A percentile compares a stretch with the other conserved stretches of the same genome.
These are phyloP conservation scores for Auricularia sp. DNA, from an alignment of 768 basidiomycete genomes.

Conservation along the genomic window DNA sequence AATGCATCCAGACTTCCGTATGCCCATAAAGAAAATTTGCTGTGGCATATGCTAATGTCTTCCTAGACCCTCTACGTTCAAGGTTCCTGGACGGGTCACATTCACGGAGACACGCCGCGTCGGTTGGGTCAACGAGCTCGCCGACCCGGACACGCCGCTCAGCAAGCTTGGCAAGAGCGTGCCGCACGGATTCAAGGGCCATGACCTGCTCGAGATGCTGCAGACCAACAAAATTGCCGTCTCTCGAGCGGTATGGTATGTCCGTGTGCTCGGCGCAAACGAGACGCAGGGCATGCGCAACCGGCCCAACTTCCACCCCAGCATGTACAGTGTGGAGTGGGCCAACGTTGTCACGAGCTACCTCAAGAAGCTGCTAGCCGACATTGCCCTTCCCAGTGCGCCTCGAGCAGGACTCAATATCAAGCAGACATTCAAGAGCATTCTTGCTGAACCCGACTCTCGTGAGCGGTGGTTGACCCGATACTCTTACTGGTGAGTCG, in stretches of 20 bases:
- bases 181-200: constrained; percentile 78
- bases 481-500: constrained; percentile 62
- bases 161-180: constrained; percentile 77
- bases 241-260: constrained; percentile 77
- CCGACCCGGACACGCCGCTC: constrained; percentile 70
- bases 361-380: constrained; percentile 71
- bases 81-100: constrained; percentile 74
- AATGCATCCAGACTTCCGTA: constrained; percentile 54
- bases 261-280: constrained; percentile 78
- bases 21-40: constrained; percentile 18
- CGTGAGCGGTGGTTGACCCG: constrained; percentile 70
- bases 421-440: constrained; percentile 76
- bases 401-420: constrained; percentile 69
- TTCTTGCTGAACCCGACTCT: constrained; percentile 59
- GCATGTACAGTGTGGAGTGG: constrained; percentile 80
- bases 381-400: constrained; percentile 71
- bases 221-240: constrained; percentile 70
- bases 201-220: constrained; percentile 71
- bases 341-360: constrained; percentile 71
- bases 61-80: constrained; percentile 54
- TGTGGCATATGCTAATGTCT: constrained; percentile 1
- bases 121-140: constrained; percentile 75
- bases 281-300: constrained; percentile 77
- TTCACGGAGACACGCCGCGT: constrained; percentile 70
- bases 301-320: constrained; percentile 71